A percentile compares a stretch with the other conserved stretches of the same genome.
Conservation (phyloP, 768 basidiomycete species). For the Russula virescens region DNA sequence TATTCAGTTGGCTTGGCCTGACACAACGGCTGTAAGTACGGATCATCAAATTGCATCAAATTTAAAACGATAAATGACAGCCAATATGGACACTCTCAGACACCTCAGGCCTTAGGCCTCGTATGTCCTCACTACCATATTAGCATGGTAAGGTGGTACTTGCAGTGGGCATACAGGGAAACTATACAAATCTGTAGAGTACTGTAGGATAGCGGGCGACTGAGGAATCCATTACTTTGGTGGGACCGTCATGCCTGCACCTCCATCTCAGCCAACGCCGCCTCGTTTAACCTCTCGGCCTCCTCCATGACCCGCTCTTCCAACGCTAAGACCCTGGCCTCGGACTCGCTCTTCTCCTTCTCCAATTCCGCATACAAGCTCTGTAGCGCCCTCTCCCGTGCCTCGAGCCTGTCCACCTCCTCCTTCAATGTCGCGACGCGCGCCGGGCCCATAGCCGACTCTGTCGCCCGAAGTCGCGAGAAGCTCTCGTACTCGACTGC, state of each 20-base stretch:
- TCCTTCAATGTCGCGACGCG: slow-evolving; percentile 75
- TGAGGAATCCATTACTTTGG: too few species aligned
- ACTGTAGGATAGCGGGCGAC: not conserved
- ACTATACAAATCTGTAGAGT: not conserved
- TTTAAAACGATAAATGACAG: too few species aligned
- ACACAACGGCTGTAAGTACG: too few species aligned
- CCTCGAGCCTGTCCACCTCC: slow-evolving; percentile 78
- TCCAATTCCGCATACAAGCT: slow-evolving; percentile 79
- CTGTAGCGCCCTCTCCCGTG: slow-evolving; percentile 74
- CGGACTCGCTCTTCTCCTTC: slow-evolving; percentile 56
- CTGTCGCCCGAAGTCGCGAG: slow-evolving; percentile 60
- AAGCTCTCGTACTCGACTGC: slow-evolving; percentile 79
- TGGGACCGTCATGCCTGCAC: not conserved
- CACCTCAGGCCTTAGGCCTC: too few species aligned
- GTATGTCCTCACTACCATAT: too few species aligned
- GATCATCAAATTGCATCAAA: too few species aligned
- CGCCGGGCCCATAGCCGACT: slow-evolving; percentile 70
- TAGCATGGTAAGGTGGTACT: too few species aligned
- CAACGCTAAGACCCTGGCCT: slow-evolving; percentile 50
- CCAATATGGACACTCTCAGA: too few species aligned
- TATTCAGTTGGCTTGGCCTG: too few species aligned
- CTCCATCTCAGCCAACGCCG: slow-evolving; percentile 62
- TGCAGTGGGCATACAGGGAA: not conserved
- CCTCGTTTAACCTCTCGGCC: slow-evolving; percentile 78
- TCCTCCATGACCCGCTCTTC: slow-evolving; percentile 87